Percentiles rank a stretch among this genome's conserved stretches.
Evolutionary conservation across 1,284 basidiomycete species (phyloP).

Genomic region (Chondrostereum purpureum): DNA sequence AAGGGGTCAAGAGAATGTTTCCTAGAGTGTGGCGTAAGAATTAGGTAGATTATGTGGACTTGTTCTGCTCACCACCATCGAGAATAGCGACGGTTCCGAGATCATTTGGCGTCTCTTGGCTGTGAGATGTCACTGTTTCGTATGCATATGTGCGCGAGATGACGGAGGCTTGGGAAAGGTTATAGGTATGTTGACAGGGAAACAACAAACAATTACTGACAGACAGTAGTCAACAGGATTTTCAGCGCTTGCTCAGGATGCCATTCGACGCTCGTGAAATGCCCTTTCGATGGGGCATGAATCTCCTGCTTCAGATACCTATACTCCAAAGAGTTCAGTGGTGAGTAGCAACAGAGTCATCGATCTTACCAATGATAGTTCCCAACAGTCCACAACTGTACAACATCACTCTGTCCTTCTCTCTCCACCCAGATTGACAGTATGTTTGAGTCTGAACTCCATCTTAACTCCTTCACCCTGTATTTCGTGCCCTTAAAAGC

Average conservation of each 20-base stretch:
- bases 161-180: conserved; percentile 35
- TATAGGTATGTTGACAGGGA: background rate
- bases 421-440: conserved; percentile 81
- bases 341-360: background rate
- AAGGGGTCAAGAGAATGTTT: conserved; percentile 82
- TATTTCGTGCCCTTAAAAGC: conserved; percentile 46
- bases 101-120: conserved; percentile 65
- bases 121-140: conserved; percentile 67
- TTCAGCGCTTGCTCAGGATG: conserved; percentile 78
- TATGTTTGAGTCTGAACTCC: conserved; percentile 88
- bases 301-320: conserved; percentile 93
- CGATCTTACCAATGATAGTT: conserved; percentile 86
- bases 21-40: conserved; percentile 32
- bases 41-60: conserved; percentile 1
- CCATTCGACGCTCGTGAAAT: conserved; percentile 74
- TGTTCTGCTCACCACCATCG: conserved; percentile 70
- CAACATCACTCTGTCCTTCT: conserved; percentile 50
- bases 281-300: conserved; percentile 36
- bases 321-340: conserved; percentile 6
- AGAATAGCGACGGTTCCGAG: conserved; percentile 85
- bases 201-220: conserved; percentile 34
- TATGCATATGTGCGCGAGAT: conserved; percentile 67
- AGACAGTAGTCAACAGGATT: conserved; percentile 62
- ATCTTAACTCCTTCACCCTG: conserved; percentile 69
- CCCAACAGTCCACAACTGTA: conserved; percentile 92